Conservation (phyloP, 2,329 filamentous ascomycete species). For the Monilinia fructigena region DNA sequence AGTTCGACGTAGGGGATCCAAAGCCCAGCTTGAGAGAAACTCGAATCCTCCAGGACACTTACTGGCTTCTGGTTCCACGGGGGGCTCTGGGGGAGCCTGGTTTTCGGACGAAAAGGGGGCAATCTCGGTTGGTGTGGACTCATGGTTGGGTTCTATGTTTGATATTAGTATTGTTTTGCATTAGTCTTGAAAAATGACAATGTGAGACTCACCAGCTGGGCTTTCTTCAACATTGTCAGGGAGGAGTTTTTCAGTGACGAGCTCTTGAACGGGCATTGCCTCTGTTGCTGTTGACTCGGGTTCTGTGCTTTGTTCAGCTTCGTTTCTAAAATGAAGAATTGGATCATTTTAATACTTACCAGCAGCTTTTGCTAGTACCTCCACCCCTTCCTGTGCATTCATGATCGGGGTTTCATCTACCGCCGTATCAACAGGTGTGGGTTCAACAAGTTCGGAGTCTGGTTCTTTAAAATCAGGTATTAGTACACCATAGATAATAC, state of each 20-base stretch:
- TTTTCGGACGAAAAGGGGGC: not conserved
- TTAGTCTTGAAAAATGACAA: not conserved
- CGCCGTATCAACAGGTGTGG: not conserved
- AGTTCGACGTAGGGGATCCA: not conserved
- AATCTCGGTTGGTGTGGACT: not conserved
- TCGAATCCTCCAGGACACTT: conserved; percentile 8
- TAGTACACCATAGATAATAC: not conserved
- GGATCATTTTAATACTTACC: not conserved
- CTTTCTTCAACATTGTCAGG: not conserved
- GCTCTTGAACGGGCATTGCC: not conserved
- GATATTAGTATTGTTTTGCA: not conserved
- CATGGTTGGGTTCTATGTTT: conserved; percentile 1
- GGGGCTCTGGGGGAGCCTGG: not conserved
- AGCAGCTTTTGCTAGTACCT: not conserved
- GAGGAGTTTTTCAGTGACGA: not conserved
- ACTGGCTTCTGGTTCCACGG: conserved; percentile 1
- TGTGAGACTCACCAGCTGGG: conserved; percentile 2
- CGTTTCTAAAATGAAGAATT: not conserved
- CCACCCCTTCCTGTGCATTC: not conserved
- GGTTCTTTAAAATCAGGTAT: not conserved
- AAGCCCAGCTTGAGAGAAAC: conserved; percentile 6
- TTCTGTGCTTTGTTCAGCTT: not conserved
- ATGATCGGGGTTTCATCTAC: not conserved
- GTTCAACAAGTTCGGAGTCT: not conserved
- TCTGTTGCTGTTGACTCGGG: not conserved